phyloP scores from a whole-genome alignment of 2,329 filamentous ascomycete genomes.

The Beauveria sp. region DNA sequence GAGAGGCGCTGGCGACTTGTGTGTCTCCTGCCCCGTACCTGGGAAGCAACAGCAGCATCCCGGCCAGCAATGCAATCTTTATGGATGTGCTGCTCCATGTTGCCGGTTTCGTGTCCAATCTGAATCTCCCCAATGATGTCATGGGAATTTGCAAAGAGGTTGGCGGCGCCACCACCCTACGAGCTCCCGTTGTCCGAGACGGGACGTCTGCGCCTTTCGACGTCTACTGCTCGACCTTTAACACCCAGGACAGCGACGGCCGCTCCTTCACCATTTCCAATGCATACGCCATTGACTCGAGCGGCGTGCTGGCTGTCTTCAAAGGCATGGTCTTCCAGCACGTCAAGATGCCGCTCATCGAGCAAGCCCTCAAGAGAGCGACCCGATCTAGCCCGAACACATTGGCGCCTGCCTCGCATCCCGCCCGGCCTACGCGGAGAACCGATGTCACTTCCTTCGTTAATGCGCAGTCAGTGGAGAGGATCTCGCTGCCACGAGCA shows the following conservation, averaged over 20 bases:
- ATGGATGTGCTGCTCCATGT: conserved; percentile 25
- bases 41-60: not conserved
- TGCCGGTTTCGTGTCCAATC: conserved; percentile 25
- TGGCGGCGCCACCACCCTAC: conserved; percentile 14
- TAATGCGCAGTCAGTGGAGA: not conserved
- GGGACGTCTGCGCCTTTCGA: conserved; percentile 15
- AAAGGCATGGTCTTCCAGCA: conserved; percentile 25
- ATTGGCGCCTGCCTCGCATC: not conserved
- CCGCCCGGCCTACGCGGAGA: not conserved
- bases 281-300: conserved; percentile 18
- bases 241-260: conserved; percentile 18
- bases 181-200: conserved; percentile 17
- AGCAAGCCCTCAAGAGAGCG: not conserved
- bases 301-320: conserved; percentile 17
- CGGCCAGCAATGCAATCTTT: conserved; percentile 18
- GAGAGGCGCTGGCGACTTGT: not conserved
- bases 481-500: not conserved
- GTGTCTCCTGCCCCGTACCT: conserved; percentile 15
- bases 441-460: not conserved
- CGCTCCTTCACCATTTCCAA: conserved; percentile 20
- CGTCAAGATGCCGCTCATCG: conserved; percentile 12
- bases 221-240: conserved; percentile 18
- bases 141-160: conserved; percentile 21
- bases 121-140: conserved; percentile 18
- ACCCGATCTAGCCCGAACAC: not conserved